A percentile compares a stretch with the other conserved stretches of the same genome.
These are phyloP conservation scores for Malus sieversii DNA, from an alignment of 306 rosid species.

Conservation along the genomic window DNA sequence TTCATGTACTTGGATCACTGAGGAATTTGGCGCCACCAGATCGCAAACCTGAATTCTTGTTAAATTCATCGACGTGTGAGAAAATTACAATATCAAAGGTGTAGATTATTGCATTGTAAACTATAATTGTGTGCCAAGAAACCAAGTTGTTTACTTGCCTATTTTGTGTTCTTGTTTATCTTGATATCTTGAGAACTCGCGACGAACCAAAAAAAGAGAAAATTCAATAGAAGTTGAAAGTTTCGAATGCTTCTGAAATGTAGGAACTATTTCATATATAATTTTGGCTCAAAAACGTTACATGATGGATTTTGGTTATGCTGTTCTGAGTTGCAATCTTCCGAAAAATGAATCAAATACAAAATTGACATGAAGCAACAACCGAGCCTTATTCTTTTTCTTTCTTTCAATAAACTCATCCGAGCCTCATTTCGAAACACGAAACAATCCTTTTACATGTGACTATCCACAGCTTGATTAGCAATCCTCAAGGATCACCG, in stretches of 20 bases:
- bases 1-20: not conserved
- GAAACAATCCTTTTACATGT: not conserved
- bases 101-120: not conserved
- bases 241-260: not conserved
- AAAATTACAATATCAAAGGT: not conserved
- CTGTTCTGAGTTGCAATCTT: not conserved
- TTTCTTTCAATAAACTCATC: not conserved
- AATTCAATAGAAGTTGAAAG: not conserved
- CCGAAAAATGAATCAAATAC: not conserved
- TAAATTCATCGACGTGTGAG: not conserved
- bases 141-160: not conserved
- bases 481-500: not conserved
- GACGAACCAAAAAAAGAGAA: not conserved
- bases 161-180: not conserved
- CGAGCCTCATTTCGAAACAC: conserved; percentile 1
- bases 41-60: not conserved
- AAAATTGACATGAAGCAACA: conserved; percentile 15
- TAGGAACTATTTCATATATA: not conserved
- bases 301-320: not conserved
- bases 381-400: not conserved
- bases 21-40: not conserved
- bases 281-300: not conserved
- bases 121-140: not conserved
- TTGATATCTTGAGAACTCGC: not conserved
- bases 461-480: not conserved